Percentiles rank a stretch among this genome's conserved stretches.
These are phyloP conservation scores for Trichosanthes cucumerina DNA, from an alignment of 306 rosid species.

Conservation along the genomic window DNA sequence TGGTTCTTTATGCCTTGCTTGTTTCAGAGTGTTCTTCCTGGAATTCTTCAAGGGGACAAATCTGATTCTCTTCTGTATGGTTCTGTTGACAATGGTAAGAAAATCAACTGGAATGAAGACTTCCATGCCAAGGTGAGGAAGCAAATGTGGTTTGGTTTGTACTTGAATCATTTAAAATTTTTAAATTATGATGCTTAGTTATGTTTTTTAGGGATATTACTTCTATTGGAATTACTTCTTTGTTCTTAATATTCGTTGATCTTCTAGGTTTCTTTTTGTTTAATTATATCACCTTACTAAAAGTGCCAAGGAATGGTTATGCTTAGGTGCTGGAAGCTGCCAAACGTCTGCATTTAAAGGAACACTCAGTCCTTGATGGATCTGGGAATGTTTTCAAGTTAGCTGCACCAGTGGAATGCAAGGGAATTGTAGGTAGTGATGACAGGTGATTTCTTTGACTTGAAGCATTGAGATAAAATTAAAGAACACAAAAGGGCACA, in stretches of 20 bases:
- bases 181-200: not conserved
- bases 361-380: constrained; percentile 80
- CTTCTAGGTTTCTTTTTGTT: not conserved
- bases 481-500: not conserved
- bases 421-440: constrained; percentile 98
- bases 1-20: not conserved
- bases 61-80: constrained; percentile 95
- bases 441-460: constrained; percentile 50
- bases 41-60: constrained; percentile 99
- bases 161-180: constrained; percentile 10
- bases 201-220: not conserved
- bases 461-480: not conserved
- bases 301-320: constrained; percentile 17
- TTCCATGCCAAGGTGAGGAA: constrained; percentile 87
- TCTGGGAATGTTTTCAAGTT: constrained; percentile 77
- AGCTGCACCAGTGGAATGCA: constrained; percentile 99
- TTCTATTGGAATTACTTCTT: not conserved
- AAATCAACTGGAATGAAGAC: constrained; percentile 93
- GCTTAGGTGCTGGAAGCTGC: constrained; percentile 87
- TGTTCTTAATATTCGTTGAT: not conserved
- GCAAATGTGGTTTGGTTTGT: constrained; percentile 4
- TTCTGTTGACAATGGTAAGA: constrained; percentile 97
- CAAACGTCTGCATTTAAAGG: constrained; percentile 82
- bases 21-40: constrained; percentile 77
- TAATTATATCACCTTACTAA: not conserved